phyloP scores from a whole-genome alignment of 306 rosid species.

The Dalbergia cultrata region DNA sequence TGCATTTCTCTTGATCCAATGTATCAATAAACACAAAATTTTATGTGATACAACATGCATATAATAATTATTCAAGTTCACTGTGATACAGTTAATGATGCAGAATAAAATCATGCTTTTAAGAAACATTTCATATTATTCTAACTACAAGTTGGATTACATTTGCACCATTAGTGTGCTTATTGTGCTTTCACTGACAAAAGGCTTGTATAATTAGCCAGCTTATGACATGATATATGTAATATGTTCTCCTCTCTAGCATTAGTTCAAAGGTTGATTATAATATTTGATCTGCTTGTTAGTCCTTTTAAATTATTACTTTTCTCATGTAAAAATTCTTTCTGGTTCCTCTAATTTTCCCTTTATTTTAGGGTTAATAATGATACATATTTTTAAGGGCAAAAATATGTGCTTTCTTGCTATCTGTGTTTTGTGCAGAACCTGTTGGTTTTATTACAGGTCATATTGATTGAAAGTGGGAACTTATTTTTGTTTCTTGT shows the following conservation, averaged over 20 bases:
- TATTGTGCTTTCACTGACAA: background rate
- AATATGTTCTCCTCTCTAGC: background rate
- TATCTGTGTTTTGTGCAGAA: background rate
- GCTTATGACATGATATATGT: constrained; percentile 2
- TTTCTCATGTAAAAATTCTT: background rate
- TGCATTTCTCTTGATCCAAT: background rate
- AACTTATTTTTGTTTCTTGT: background rate
- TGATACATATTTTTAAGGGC: constrained; percentile 7
- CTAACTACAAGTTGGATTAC: background rate
- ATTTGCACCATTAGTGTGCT: background rate
- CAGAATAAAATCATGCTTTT: background rate
- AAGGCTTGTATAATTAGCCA: background rate
- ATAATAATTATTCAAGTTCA: background rate
- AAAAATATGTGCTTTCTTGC: background rate
- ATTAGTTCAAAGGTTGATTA: background rate
- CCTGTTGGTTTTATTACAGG: background rate
- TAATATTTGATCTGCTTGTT: background rate
- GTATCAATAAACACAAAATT: background rate
- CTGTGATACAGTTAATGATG: background rate
- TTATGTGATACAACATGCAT: background rate
- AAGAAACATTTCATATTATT: background rate
- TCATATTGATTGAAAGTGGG: background rate
- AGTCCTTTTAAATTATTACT: background rate
- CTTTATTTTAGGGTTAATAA: constrained; percentile 16
- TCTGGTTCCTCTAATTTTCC: background rate